Base-by-base conservation (phyloP, 2,329 filamentous ascomycete species). In the Fusarium siculi region DNA sequence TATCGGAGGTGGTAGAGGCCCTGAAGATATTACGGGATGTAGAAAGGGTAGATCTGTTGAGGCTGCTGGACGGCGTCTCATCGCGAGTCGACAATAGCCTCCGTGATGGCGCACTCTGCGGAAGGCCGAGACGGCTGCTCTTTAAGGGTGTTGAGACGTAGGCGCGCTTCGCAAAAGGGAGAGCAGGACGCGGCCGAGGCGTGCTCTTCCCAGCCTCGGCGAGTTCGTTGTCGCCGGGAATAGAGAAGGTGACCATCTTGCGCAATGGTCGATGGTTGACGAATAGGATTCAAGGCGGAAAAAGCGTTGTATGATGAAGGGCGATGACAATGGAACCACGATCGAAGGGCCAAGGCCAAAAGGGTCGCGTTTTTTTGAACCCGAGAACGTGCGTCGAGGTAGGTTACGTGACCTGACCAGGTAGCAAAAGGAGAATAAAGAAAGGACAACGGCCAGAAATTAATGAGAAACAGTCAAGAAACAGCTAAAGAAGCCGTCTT, bases 121-220 rank as follows among this genome's bases (percentile, higher is more conserved):
- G 83, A 16, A 84, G 84, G 47, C 81, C 81, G 28, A 82, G 72
- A 46, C 82, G 82, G 77, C 79, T 83, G 58, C 57, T 70, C 54
- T 76, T 70, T 62, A 76, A 80, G 16, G 82, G 83, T n/a, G 83
- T 84, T 32, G 81, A 80, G 64, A 80, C 80, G 69, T 81, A 83
- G 69, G 78, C 77, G 74, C 84, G 84, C 77, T 83, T 85, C 66
- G 84, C 82, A 72, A 85, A 85, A 34, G 83, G 82, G 60, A 85
- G 79, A 57, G 80, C 81, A 60, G 84, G 80, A 55, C 82, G 83
- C 62, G 83, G 77, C 57, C 78, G 79, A 44, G 84, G 83, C 30
- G 83, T 84, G 77, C 78, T 77, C 60, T 77, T 79, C 59, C 68
- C 72, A 66, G 73, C 73, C 34, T 79, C 76, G 32, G 77, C 77